Percentiles rank a stretch among this genome's conserved stretches.
Evolutionary conservation across 163 green algal species (phyloP).

Genomic region (Chlamydomonas reinhardtii): DNA sequence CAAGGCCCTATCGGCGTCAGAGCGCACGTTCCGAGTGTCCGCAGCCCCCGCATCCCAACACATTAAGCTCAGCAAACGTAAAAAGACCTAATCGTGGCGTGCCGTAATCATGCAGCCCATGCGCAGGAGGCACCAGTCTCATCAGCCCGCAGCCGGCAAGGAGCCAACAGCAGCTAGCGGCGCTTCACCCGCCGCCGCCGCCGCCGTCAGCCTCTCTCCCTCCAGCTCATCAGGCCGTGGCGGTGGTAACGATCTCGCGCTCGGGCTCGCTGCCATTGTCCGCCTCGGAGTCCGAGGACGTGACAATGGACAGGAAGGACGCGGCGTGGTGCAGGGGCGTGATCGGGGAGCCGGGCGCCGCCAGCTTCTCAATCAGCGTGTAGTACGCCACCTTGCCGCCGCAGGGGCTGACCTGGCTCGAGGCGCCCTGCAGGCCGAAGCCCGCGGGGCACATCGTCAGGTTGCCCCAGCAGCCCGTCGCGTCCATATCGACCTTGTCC

Average conservation of each 20-base stretch:
- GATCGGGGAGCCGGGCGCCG: constrained; percentile 35
- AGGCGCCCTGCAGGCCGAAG: constrained; percentile 73
- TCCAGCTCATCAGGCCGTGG: background rate
- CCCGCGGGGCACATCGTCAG: constrained; percentile 54
- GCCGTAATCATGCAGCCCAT: too few relatives aligned
- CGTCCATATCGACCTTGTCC: constrained; percentile 63
- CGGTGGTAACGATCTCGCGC: background rate
- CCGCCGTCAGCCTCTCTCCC: too few relatives aligned
- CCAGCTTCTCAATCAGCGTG: constrained; percentile 55
- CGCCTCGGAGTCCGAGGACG: constrained; percentile 45
- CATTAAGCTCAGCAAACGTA: too few relatives aligned
- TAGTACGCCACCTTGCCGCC: constrained; percentile 85
- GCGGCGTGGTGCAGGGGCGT: constrained; percentile 50
- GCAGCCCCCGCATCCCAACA: too few relatives aligned
- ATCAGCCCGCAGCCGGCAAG: too few relatives aligned
- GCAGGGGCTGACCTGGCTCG: constrained; percentile 75
- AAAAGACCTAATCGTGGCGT: too few relatives aligned
- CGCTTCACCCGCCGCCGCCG: too few relatives aligned
- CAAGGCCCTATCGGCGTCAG: too few relatives aligned
- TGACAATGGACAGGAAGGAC: constrained; percentile 55
- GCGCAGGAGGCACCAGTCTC: too few relatives aligned
- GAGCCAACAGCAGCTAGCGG: too few relatives aligned
- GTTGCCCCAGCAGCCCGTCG: constrained; percentile 51
- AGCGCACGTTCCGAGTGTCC: too few relatives aligned
- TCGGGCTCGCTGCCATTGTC: constrained; percentile 52